Conservation (phyloP, 139 green algal genomes). For the Coccomyxa sp. region DNA sequence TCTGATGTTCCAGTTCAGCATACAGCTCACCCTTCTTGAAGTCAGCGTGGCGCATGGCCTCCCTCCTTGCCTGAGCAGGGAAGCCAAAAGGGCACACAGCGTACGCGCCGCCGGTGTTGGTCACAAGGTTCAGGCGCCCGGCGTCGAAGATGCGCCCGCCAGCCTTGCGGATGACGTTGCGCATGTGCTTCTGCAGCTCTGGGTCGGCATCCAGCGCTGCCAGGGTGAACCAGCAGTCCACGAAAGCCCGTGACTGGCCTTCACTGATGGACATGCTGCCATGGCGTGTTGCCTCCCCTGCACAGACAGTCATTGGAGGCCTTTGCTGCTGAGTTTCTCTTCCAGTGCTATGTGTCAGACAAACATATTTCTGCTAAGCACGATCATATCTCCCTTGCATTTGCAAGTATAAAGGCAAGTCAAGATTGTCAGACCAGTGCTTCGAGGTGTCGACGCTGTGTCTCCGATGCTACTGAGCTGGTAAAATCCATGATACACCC, state of each 20-base stretch:
- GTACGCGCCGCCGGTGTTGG: conserved; percentile 4
- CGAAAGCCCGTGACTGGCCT: neutral
- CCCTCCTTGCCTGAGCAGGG: neutral
- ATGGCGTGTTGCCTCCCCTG: too few relatives aligned
- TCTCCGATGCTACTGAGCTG: too few relatives aligned
- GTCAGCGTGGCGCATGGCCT: conserved; percentile 15
- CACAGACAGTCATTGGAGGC: too few relatives aligned
- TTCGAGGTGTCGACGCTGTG: too few relatives aligned
- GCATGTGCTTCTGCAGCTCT: neutral
- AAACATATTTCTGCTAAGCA: too few relatives aligned
- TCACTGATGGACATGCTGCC: neutral
- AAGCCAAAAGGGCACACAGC: conserved; percentile 31
- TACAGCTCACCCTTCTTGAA: conserved; percentile 37
- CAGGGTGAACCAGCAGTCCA: conserved; percentile 41
- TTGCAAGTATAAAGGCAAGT: too few relatives aligned
- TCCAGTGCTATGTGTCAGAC: too few relatives aligned
- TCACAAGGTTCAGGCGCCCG: conserved; percentile 1
- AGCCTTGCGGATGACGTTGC: conserved; percentile 12
- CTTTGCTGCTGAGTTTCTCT: too few relatives aligned
- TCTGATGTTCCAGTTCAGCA: too few relatives aligned
- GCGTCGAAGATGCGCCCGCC: conserved; percentile 34
- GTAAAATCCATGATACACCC: too few relatives aligned
- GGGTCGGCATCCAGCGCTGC: conserved; percentile 21
- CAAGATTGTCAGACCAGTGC: too few relatives aligned
- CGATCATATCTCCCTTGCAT: too few relatives aligned